A percentile compares a stretch with the other conserved stretches of the same genome.
Evolutionary conservation across 768 basidiomycete genomes (phyloP).

Genomic region (Vishniacozyma victoriae): DNA sequence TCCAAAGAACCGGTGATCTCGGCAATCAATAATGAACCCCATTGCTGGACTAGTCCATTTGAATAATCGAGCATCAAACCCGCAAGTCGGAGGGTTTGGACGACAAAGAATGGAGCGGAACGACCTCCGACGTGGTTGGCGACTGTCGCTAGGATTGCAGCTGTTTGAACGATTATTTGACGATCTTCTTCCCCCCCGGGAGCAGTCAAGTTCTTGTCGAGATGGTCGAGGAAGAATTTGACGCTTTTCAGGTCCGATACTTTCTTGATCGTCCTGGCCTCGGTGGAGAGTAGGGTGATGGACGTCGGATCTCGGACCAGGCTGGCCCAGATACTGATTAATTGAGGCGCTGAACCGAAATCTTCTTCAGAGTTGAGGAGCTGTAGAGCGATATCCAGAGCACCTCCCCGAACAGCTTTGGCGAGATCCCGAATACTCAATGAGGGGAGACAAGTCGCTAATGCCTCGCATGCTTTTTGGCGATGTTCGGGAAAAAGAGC

Average conservation of each 20-base stretch:
- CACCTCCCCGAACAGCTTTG: conserved; percentile 29
- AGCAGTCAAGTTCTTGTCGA: conserved; percentile 7
- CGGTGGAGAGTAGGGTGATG: not conserved
- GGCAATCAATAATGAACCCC: conserved; percentile 35
- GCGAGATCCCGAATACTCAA: conserved; percentile 15
- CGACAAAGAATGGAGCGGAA: conserved; percentile 11
- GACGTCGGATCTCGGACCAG: conserved; percentile 15
- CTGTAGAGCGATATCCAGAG: conserved; percentile 25
- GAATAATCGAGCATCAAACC: conserved; percentile 17
- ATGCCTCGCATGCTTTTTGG: conserved; percentile 17
- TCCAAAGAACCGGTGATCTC: conserved; percentile 13
- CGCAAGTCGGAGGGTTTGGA: conserved; percentile 12
- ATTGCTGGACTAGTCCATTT: conserved; percentile 24
- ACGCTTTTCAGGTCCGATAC: conserved; percentile 9
- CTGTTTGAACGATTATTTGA: conserved; percentile 13
- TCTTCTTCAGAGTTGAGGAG: conserved; percentile 6
- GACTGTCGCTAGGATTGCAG: conserved; percentile 29
- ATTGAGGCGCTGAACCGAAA: conserved; percentile 4
- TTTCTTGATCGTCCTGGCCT: conserved; percentile 5
- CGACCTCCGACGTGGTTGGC: conserved; percentile 18
- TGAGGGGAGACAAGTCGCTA: conserved; percentile 21
- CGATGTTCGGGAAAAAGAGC: conserved; percentile 12
- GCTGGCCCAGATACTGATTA: conserved; percentile 37
- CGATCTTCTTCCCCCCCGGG: not conserved
- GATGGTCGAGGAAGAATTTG: conserved; percentile 20